Percentiles rank a stretch among this genome's conserved stretches.
These are phyloP conservation scores for Agarophyton chilense DNA, from an alignment of 23 red algal genomes.

Conservation along the genomic window DNA sequence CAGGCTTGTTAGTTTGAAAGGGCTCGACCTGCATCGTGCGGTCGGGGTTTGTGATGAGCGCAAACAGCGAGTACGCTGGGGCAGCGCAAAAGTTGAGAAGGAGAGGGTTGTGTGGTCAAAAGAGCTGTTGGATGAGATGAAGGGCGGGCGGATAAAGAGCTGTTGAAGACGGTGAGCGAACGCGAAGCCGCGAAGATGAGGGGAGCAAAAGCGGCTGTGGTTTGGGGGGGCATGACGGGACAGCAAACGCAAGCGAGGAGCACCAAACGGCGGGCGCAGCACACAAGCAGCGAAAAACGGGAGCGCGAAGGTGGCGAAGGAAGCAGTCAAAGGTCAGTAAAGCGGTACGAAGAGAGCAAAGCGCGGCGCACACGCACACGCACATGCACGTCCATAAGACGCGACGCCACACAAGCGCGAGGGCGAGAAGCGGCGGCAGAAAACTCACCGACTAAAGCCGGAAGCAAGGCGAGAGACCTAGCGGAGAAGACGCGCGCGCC, in stretches of 20 bases:
- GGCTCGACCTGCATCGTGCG: slow-evolving; percentile 22
- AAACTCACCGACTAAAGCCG: neutral
- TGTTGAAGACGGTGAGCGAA: too few relatives aligned
- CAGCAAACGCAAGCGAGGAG: neutral
- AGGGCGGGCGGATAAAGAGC: too few relatives aligned
- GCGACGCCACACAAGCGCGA: neutral
- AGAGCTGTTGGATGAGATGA: neutral
- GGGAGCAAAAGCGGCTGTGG: too few relatives aligned
- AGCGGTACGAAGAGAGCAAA: neutral
- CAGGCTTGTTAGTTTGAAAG: neutral
- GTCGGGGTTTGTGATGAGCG: neutral
- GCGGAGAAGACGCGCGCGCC: too few relatives aligned
- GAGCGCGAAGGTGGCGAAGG: neutral
- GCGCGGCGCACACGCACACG: neutral
- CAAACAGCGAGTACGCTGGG: neutral
- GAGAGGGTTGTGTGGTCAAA: neutral
- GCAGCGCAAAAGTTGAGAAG: neutral
- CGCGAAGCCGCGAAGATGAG: too few relatives aligned
- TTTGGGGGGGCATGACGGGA: neutral
- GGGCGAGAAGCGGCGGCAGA: neutral
- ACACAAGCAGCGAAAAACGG: neutral
- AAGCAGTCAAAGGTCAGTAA: neutral
- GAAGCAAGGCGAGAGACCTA: neutral
- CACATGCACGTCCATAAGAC: neutral
- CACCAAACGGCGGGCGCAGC: neutral